A percentile compares a stretch with the other conserved stretches of the same genome.
Evolutionary conservation across 139 green algal genomes (phyloP).

Genomic region (Chlorella ohadii): DNA sequence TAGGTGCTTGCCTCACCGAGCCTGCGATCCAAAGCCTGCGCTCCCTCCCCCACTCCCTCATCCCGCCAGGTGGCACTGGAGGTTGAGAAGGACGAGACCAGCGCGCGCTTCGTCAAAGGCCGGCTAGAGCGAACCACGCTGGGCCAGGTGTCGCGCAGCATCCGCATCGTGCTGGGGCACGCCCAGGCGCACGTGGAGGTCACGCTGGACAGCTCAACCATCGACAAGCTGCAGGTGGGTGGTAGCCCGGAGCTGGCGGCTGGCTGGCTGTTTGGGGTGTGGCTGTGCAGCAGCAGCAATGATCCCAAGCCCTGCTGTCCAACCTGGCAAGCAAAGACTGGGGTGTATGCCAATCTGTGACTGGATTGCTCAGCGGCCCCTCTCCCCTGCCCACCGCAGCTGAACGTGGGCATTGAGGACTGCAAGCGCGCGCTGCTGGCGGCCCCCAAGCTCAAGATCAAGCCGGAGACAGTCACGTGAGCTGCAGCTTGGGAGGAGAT

Average conservation of each 20-base stretch:
- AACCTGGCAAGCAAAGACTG: too few species aligned
- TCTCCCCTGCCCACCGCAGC: constrained; percentile 52
- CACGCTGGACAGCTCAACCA: neutral
- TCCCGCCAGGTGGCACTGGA: constrained; percentile 68
- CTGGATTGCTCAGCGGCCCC: too few species aligned
- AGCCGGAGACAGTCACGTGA: constrained; percentile 66
- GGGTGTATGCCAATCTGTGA: too few species aligned
- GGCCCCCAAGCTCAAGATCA: constrained; percentile 80
- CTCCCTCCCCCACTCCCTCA: neutral
- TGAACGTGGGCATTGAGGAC: constrained; percentile 70
- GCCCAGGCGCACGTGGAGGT: constrained; percentile 18
- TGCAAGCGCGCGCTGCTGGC: constrained; percentile 50
- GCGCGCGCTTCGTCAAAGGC: constrained; percentile 91
- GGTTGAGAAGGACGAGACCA: constrained; percentile 67
- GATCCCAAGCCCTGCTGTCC: too few species aligned
- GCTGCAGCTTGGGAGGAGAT: too few species aligned
- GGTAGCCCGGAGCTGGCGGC: neutral
- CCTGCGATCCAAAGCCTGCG: too few species aligned
- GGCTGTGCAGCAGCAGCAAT: neutral
- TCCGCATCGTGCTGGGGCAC: constrained; percentile 52
- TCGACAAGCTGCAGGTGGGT: neutral
- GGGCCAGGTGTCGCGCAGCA: constrained; percentile 75
- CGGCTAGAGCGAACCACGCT: constrained; percentile 92
- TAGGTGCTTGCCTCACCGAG: neutral
- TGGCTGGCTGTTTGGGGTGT: too few species aligned